Conservation (phyloP, 768 basidiomycete species). For the Agaricus bisporus region DNA sequence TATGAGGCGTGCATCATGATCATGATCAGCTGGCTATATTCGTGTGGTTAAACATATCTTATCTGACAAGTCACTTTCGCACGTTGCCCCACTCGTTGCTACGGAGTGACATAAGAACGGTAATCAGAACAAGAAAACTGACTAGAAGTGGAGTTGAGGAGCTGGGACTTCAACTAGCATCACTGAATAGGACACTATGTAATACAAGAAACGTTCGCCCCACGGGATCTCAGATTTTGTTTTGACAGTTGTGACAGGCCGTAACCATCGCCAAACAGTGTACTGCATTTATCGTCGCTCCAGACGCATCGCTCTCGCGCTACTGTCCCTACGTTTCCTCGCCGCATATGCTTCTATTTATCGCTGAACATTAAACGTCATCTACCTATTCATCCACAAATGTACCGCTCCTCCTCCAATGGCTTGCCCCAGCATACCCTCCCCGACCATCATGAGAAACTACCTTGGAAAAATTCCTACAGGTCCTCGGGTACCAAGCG, state of each 20-base stretch:
- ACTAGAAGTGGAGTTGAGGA: neutral
- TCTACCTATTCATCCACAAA: slow-evolving; percentile 9
- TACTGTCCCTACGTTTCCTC: slow-evolving; percentile 2
- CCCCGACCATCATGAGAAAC: slow-evolving; percentile 16
- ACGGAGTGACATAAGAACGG: neutral
- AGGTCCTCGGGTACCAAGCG: slow-evolving; percentile 25
- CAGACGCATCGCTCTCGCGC: neutral
- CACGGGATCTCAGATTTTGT: neutral
- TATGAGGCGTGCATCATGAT: neutral
- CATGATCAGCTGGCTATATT: too few relatives aligned
- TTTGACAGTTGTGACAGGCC: neutral
- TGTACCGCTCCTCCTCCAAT: slow-evolving; percentile 22
- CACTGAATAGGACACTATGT: too few relatives aligned
- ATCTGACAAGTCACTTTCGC: slow-evolving; percentile 20
- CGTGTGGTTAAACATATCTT: neutral
- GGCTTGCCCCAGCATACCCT: slow-evolving; percentile 20
- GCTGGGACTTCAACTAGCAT: too few relatives aligned
- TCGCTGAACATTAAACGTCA: slow-evolving; percentile 7
- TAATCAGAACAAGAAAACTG: neutral
- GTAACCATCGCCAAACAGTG: neutral
- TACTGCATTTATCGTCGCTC: neutral
- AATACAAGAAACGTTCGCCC: neutral
- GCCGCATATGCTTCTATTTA: slow-evolving; percentile 14
- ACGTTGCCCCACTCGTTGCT: slow-evolving; percentile 7
- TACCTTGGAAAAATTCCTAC: slow-evolving; percentile 17